Base-by-base conservation (phyloP, 768 basidiomycete species). In the Coprinopsis strossmayeri region DNA sequence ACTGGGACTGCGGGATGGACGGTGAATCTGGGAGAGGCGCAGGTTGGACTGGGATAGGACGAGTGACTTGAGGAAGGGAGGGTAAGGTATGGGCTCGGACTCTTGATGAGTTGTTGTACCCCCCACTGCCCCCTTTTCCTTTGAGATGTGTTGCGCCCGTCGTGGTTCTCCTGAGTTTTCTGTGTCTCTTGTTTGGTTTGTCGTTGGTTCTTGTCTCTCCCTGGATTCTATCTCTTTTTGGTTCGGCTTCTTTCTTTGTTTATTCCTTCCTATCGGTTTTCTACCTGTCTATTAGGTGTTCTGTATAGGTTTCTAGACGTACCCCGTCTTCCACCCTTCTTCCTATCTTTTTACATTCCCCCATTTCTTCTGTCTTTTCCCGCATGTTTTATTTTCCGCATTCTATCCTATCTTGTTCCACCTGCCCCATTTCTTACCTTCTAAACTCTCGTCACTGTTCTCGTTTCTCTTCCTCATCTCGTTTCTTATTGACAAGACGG, bases 1-100 rank as follows among this genome's bases (percentile, higher is more conserved):
- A 42, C 21, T 42, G 38, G 52, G 62, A 40, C 51, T 52, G 45
- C 50, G 57, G 41, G 46, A 53, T 53, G 45, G 17, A 32, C 15
- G 35, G 10, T 5, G 35, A 18, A 38, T 5, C 10, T 5, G 35
- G 10, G 18, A 38, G 35, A 9, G 18, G 17, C 9, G 9, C 42
- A 24, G 41, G 41, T 44, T 37, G 51, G 50, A 32, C 32, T 47
- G 28, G 28, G 35, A 40, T 53, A 35, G 40, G 35, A 28, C 39
- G 40, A 49, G n/a, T n/a, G n/a, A n/a, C n/a, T n/a, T n/a, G n/a
- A n/a, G n/a, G n/a, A n/a, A n/a, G n/a, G n/a, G n/a, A n/a, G n/a
- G n/a, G n/a, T n/a, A n/a, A n/a, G n/a, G n/a, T n/a, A n/a, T n/a
- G n/a, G n/a, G n/a, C 15, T 32, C 30, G 7, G 7, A 7, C 15